Evolutionary conservation across 192 early-diverging fungal genomes (phyloP), one percentile per base, ranked within the genome.

Genomic region (Kickxella alabastrina): DNA sequence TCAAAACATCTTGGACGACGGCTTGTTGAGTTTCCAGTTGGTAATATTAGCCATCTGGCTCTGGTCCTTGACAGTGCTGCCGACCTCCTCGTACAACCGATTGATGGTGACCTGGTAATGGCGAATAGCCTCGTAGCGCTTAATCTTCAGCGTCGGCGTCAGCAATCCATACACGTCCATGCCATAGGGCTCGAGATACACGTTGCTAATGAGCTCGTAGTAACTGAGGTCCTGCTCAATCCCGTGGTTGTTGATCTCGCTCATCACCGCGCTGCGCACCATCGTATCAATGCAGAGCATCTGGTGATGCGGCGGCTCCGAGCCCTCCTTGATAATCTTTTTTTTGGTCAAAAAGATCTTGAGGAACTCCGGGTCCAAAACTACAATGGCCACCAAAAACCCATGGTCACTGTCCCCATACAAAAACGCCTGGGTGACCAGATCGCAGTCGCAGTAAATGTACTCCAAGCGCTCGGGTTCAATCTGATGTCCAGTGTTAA

Each of bases 401-500:
- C 77, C 77, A 22, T 90, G 82, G 12, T 87, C 74, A n/a, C 82
- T 83, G 59, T 92, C 86, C 42, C 92, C 92, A 40, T 92, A 83
- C 5, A 93, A 68, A 54, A 85, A 85, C 19, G 83, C 68, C 64
- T 92, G 89, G 2, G 77, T 79, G 12, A 94, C 72, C 53, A 87
- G 18, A 24, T 82, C 59, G 62, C 66, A 42, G 58, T 83, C 80
- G 72, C 91, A 92, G 82, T 94, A 95, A 14, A 92, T 79, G 26
- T 90, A 86, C 62, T 98, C 95, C 21, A 98, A 77, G 58, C 91
- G 89, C 72, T 98, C 95, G 27, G 96, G 77, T 27, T 93, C 95
- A 66, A 98, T 90, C 68, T 88, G 83, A 60, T 96, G 92, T 45
- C 92, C 95, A 50, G 93, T 81, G 18, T 81, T 78, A 47, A 94